phyloP scores from a whole-genome alignment of 2,329 filamentous ascomycete genomes.

The Oidium heveae region DNA sequence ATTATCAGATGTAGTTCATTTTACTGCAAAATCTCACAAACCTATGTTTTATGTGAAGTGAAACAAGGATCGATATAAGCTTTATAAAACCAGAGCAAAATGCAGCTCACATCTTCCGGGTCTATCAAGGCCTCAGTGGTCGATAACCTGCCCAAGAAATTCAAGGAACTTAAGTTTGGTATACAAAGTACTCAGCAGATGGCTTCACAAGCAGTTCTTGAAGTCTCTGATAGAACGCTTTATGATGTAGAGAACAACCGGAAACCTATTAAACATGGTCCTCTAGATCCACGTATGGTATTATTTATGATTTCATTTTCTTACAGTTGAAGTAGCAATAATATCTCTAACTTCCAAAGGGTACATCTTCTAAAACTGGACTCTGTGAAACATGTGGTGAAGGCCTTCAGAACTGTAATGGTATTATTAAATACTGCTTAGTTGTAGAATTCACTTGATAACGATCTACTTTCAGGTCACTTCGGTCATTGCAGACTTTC shows the following conservation, averaged over 20 bases:
- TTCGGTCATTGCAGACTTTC: constrained; percentile 85
- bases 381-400: constrained; percentile 66
- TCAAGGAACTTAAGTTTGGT: constrained; percentile 74
- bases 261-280: constrained; percentile 54
- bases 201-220: constrained; percentile 79
- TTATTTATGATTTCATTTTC: constrained; percentile 4
- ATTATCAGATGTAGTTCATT: no score
- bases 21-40: no score
- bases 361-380: constrained; percentile 63
- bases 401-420: constrained; percentile 61
- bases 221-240: constrained; percentile 79
- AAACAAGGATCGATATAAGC: no score
- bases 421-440: neutral
- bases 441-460: neutral
- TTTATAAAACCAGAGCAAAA: neutral
- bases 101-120: constrained; percentile 9
- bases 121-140: constrained; percentile 65
- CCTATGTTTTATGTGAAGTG: no score
- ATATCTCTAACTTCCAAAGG: constrained; percentile 17
- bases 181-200: constrained; percentile 84
- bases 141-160: constrained; percentile 26
- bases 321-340: constrained; percentile 1
- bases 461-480: constrained; percentile 25
- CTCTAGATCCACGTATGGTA: constrained; percentile 61
- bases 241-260: constrained; percentile 72